Evolutionary conservation across 176 grass and related monocot species (phyloP).

Genomic region (Saccharum spontaneum): DNA sequence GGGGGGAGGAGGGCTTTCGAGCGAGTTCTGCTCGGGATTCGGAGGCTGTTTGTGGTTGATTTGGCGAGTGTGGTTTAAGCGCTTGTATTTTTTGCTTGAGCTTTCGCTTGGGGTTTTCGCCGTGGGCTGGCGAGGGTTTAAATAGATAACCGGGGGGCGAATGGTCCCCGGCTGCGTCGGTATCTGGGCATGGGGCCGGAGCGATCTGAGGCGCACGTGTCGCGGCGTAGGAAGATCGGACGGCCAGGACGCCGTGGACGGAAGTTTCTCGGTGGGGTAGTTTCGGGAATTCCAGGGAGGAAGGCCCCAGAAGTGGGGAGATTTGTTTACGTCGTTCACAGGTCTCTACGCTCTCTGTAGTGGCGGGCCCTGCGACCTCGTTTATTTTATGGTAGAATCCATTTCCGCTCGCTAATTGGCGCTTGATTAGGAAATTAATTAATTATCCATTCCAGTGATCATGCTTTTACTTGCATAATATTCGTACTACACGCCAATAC

Average conservation of each 20-base stretch:
- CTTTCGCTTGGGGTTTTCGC: conserved; percentile 12
- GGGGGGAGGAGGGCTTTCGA: neutral
- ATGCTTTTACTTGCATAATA: neutral
- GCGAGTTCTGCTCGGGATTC: neutral
- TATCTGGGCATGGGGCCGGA: neutral
- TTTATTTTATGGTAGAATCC: neutral
- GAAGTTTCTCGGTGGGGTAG: conserved; percentile 33
- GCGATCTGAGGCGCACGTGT: conserved; percentile 25
- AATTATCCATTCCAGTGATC: conserved; percentile 7
- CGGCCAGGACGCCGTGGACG: neutral
- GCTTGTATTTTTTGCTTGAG: conserved; percentile 2
- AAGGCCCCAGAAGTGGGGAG: conserved; percentile 28
- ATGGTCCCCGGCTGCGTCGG: neutral
- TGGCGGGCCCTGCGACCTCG: neutral
- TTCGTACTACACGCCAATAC: no score
- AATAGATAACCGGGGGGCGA: conserved; percentile 34
- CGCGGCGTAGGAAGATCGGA: neutral
- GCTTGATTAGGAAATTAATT: neutral
- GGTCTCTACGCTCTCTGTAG: neutral
- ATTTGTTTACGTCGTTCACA: neutral
- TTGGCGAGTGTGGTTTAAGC: neutral
- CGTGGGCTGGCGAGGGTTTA: conserved; percentile 22
- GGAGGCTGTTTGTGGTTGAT: neutral
- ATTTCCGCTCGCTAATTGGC: neutral
- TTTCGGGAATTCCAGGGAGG: neutral